phyloP scores from a whole-genome alignment of 1,139 yeast genomes.

The Eremothecium coryli region DNA sequence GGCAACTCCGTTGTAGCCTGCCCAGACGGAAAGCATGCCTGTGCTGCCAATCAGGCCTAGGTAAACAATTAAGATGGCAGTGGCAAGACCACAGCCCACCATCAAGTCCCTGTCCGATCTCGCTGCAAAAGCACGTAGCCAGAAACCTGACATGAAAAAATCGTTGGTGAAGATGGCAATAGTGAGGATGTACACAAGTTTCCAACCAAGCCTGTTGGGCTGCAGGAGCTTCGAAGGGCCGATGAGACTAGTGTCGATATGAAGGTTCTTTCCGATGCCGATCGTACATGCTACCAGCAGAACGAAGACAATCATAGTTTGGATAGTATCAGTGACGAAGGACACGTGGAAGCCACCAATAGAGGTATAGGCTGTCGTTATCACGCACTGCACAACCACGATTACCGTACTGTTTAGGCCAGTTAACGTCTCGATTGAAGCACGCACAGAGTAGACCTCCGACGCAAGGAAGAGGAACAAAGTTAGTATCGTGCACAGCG shows the following conservation, averaged over 20 bases:
- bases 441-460: slow-evolving; percentile 71
- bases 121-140: slow-evolving; percentile 92
- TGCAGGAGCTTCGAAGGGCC: slow-evolving; percentile 58
- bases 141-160: slow-evolving; percentile 82
- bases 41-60: slow-evolving; percentile 70
- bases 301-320: slow-evolving; percentile 64
- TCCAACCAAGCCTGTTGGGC: slow-evolving; percentile 75
- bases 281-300: slow-evolving; percentile 62
- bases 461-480: slow-evolving; percentile 83
- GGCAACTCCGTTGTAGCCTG: slow-evolving; percentile 56
- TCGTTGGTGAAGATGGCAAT: slow-evolving; percentile 88
- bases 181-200: slow-evolving; percentile 69
- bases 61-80: slow-evolving; percentile 53
- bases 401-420: slow-evolving; percentile 74
- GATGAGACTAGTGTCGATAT: slow-evolving; percentile 55
- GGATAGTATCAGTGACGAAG: slow-evolving; percentile 80
- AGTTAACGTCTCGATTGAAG: slow-evolving; percentile 68
- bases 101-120: slow-evolving; percentile 63
- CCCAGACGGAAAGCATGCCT: slow-evolving; percentile 88
- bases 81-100: slow-evolving; percentile 69
- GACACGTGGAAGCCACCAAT: slow-evolving; percentile 88
- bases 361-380: slow-evolving; percentile 78
- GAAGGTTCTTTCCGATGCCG: slow-evolving; percentile 71
- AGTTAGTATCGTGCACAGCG: slow-evolving; percentile 76
- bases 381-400: slow-evolving; percentile 76